phyloP scores from a whole-genome alignment of 2,329 filamentous ascomycete species.

The Cryphonectria carpinicola region DNA sequence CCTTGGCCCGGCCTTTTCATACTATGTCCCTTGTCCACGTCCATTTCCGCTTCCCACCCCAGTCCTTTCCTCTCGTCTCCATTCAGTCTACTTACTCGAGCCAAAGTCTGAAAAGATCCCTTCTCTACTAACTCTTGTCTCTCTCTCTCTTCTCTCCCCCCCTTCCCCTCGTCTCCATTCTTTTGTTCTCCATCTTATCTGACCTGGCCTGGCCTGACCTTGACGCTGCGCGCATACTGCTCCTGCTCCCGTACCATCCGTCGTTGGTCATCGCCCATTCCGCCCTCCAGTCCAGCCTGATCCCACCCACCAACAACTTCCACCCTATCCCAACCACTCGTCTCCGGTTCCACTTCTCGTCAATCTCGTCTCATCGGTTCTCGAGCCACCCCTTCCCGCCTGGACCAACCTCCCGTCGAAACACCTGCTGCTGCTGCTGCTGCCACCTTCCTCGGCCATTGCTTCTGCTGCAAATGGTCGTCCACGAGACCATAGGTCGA shows the following conservation, averaged over 20 bases:
- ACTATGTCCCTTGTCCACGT: not conserved
- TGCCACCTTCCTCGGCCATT: constrained; percentile 5
- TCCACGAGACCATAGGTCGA: constrained; percentile 24
- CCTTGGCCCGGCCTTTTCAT: not conserved
- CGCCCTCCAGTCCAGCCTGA: not conserved
- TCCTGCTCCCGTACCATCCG: not conserved
- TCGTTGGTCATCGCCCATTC: not conserved
- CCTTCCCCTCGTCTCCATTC: constrained; percentile 17
- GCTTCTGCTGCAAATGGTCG: constrained; percentile 28
- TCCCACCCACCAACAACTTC: not conserved
- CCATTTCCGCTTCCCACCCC: not conserved
- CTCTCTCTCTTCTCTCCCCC: not conserved
- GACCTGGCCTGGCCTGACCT: not conserved
- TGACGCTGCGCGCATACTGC: not conserved
- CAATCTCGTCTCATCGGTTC: not conserved
- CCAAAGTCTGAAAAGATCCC: not conserved
- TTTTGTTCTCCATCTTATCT: constrained; percentile 21
- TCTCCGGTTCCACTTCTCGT: constrained; percentile 4
- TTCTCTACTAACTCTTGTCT: not conserved
- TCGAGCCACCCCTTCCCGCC: not conserved
- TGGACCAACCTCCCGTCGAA: not conserved
- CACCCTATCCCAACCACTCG: constrained; percentile 3
- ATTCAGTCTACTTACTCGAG: not conserved
- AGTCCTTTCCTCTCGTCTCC: not conserved
- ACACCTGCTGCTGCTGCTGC: not conserved